phyloP scores from a whole-genome alignment of 1,284 basidiomycete genomes.

The Anthracocystis panici-leucophaei region DNA sequence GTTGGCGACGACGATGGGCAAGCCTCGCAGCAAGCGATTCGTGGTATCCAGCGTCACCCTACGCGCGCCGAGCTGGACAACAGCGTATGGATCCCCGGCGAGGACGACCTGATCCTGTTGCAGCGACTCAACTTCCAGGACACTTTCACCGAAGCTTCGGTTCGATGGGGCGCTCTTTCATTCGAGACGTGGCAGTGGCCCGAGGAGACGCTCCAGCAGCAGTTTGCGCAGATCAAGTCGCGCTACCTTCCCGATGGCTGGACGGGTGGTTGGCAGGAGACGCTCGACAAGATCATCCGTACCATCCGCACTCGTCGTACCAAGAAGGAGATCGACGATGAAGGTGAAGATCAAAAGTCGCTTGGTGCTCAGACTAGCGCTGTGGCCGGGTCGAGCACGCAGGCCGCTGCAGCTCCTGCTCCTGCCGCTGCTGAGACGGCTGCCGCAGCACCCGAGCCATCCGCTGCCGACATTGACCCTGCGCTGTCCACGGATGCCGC shows the following conservation, averaged over 20 bases:
- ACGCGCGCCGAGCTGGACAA: slow-evolving; percentile 46
- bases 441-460: neutral
- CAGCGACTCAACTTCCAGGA: slow-evolving; percentile 52
- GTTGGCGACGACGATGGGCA: slow-evolving; percentile 18
- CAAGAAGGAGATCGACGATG: slow-evolving; percentile 48
- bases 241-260: slow-evolving; percentile 44
- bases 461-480: slow-evolving; percentile 33
- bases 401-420: neutral
- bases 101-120: slow-evolving; percentile 49
- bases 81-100: slow-evolving; percentile 46
- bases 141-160: slow-evolving; percentile 16
- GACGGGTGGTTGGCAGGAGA: slow-evolving; percentile 39
- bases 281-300: slow-evolving; percentile 46
- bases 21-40: slow-evolving; percentile 35
- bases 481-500: slow-evolving; percentile 17
- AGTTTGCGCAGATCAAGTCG: slow-evolving; percentile 50
- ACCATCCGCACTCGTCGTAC: slow-evolving; percentile 32
- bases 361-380: slow-evolving; percentile 8
- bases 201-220: slow-evolving; percentile 39
- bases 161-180: slow-evolving; percentile 34
- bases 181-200: slow-evolving; percentile 49
- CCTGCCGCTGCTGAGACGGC: slow-evolving; percentile 4
- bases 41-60: slow-evolving; percentile 29
- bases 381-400: neutral
- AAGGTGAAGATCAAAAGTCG: slow-evolving; percentile 29